A percentile compares a stretch with the other conserved stretches of the same genome.
Evolutionary conservation across 2,329 filamentous ascomycete genomes (phyloP).

Genomic region (Ophiocordyceps camponoti-leonardi): DNA sequence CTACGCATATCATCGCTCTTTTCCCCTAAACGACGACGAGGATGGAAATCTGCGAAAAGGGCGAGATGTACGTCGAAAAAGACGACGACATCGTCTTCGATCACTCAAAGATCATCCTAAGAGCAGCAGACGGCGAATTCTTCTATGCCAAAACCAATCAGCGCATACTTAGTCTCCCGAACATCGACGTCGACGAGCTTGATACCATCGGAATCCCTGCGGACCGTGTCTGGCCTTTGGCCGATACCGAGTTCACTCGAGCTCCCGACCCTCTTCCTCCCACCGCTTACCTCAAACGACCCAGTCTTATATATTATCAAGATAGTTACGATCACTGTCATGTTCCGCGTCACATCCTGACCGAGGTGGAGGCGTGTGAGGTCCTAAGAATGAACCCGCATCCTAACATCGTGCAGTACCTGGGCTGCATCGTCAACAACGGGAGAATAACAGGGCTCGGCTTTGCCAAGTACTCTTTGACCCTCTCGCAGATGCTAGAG

Average conservation of each 20-base stretch:
- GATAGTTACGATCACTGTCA: neutral
- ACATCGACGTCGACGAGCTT: neutral
- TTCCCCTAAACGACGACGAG: too few species aligned
- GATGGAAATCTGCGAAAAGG: neutral
- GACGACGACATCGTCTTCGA: neutral
- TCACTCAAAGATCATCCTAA: slow-evolving; percentile 1
- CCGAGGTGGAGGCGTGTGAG: slow-evolving; percentile 1
- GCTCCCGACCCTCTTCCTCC: slow-evolving; percentile 1
- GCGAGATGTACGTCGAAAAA: neutral
- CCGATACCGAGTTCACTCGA: neutral
- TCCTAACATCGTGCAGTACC: slow-evolving; percentile 1
- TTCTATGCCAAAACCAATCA: neutral
- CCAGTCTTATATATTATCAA: neutral
- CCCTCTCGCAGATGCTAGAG: neutral
- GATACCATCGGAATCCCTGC: neutral
- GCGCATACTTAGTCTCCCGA: neutral
- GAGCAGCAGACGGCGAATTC: neutral
- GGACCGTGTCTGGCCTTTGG: neutral
- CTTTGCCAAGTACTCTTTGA: slow-evolving; percentile 1
- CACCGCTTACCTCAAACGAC: neutral
- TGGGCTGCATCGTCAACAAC: neutral
- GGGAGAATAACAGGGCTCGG: slow-evolving; percentile 1
- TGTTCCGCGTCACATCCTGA: neutral
- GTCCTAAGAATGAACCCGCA: slow-evolving; percentile 1
- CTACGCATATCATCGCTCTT: too few species aligned